phyloP scores from a whole-genome alignment of 768 basidiomycete species.

The Boletus eberwhitei region DNA sequence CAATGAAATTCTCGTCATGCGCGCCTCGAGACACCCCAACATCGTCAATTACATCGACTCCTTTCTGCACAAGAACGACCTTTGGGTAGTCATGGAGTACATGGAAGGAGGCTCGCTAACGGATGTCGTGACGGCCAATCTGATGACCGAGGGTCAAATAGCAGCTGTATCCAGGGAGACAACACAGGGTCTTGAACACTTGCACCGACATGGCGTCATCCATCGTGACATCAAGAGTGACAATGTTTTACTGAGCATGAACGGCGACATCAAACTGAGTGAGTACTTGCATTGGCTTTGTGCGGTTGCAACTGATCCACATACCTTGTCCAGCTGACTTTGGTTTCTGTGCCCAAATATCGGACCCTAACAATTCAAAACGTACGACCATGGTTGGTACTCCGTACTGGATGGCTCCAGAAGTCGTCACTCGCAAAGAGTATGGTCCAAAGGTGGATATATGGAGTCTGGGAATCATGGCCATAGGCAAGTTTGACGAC shows the following conservation, averaged over 20 bases:
- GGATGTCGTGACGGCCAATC: slow-evolving; percentile 82
- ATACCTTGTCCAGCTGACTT: slow-evolving; percentile 70
- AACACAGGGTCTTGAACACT: slow-evolving; percentile 87
- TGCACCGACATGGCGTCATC: slow-evolving; percentile 95
- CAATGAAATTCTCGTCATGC: slow-evolving; percentile 99
- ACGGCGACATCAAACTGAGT: slow-evolving; percentile 98
- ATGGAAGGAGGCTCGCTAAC: slow-evolving; percentile 97
- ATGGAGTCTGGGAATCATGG: slow-evolving; percentile 96
- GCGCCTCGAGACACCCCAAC: slow-evolving; percentile 93
- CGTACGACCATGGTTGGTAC: slow-evolving; percentile 98
- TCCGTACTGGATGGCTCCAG: slow-evolving; percentile 99
- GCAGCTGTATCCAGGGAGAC: slow-evolving; percentile 94
- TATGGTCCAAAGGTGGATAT: slow-evolving; percentile 99
- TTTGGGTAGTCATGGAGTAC: slow-evolving; percentile 99
- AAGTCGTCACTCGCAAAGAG: slow-evolving; percentile 96
- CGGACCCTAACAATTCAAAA: slow-evolving; percentile 84
- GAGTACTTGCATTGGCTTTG: slow-evolving; percentile 35
- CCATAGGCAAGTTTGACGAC: slow-evolving; percentile 62
- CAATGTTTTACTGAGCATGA: slow-evolving; percentile 89
- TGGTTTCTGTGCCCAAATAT: slow-evolving; percentile 98
- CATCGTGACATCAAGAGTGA: slow-evolving; percentile 99
- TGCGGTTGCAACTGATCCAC: neutral
- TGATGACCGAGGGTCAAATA: slow-evolving; percentile 99
- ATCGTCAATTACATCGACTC: slow-evolving; percentile 99
- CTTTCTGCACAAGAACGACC: slow-evolving; percentile 94